phyloP scores from a whole-genome alignment of 345 rosid genomes.

The Punica granatum region DNA sequence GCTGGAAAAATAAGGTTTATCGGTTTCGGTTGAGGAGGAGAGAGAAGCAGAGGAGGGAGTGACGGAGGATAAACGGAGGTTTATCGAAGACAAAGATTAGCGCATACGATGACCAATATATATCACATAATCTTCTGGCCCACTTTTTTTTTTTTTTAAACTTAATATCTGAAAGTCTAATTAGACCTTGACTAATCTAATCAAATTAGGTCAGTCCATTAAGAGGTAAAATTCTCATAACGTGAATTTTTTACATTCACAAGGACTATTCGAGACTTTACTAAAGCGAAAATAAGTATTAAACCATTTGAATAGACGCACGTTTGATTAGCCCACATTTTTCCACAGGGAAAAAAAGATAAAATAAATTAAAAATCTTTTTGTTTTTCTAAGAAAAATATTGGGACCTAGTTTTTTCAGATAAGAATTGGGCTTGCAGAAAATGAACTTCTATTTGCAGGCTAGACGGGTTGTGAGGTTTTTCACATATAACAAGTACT shows the following conservation, averaged over 20 bases:
- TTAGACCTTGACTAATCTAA: no score
- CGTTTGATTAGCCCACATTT: no score
- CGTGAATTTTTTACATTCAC: no score
- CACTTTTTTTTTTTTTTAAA: neutral
- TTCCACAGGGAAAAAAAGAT: neutral
- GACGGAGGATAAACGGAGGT: neutral
- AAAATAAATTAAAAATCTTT: neutral
- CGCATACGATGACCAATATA: neutral
- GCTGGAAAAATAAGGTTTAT: neutral
- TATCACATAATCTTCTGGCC: constrained; percentile 5
- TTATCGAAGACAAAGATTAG: neutral
- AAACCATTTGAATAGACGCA: no score
- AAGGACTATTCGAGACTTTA: no score
- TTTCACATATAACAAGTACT: no score
- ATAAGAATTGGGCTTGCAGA: neutral
- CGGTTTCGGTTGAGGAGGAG: neutral
- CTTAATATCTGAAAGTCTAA: no score
- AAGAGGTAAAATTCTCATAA: no score
- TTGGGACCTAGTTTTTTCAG: neutral
- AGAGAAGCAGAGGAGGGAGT: neutral
- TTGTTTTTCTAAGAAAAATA: neutral
- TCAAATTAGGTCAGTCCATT: no score
- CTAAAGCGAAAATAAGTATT: no score
- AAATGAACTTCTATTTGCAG: neutral
- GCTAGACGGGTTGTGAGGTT: no score